Evolutionary conservation across 345 rosid genomes (phyloP).

Genomic region (Brassica napus): Da-Ae NC_063447.1:30954001-30954500

Average conservation of each 20-base stretch:
- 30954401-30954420: conserved; percentile 76
- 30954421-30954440: conserved; percentile 85
- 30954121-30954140: conserved; percentile 91
- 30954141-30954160: conserved; percentile 40
- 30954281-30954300: conserved; percentile 64
- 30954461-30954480: background rate
- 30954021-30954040: conserved; percentile 87
- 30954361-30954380: conserved; percentile 79
- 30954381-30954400: conserved; percentile 75
- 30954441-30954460: background rate
- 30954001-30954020: background rate
- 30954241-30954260: conserved; percentile 94
- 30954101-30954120: conserved; percentile 94
- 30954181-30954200: background rate
- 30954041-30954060: conserved; percentile 97
- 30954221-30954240: conserved; percentile 96
- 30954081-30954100: conserved; percentile 78
- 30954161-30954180: background rate
- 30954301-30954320: background rate
- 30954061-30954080: conserved; percentile 92
- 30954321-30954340: background rate
- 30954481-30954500: background rate
- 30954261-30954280: conserved; percentile 99
- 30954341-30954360: background rate
- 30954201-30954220: background rate